Conservation (phyloP, 768 basidiomycete species). For the Butyriboletus loyo region DNA sequence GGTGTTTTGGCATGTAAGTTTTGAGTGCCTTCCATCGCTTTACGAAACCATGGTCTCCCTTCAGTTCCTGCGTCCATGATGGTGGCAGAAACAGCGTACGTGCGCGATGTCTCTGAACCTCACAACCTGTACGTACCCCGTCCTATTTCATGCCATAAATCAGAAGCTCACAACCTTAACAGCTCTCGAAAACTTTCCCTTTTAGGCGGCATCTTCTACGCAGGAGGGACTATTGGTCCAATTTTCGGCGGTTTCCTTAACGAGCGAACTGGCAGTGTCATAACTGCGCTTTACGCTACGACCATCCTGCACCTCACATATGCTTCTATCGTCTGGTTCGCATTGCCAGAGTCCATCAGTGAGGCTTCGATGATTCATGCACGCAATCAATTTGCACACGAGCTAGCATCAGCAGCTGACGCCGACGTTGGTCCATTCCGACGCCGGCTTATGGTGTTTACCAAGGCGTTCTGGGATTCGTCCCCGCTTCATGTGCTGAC, state of each 20-base stretch:
- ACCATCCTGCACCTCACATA: background rate
- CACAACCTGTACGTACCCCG: background rate
- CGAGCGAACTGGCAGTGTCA: background rate
- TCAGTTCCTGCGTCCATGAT: background rate
- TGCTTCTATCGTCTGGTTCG: background rate
- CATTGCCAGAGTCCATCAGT: background rate
- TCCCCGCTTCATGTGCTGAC: background rate
- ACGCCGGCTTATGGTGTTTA: background rate
- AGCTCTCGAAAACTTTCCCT: background rate
- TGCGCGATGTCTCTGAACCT: background rate
- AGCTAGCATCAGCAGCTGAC: background rate
- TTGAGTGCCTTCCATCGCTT: background rate
- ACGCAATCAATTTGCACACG: background rate
- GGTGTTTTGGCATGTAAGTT: background rate
- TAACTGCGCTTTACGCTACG: background rate
- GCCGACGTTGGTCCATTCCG: background rate
- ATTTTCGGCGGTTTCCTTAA: background rate
- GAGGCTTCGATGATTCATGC: background rate
- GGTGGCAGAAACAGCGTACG: background rate
- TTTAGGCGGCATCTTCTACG: background rate
- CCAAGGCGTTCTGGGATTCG: background rate
- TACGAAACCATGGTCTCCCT: background rate
- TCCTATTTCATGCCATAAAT: too few species aligned
- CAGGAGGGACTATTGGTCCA: background rate
- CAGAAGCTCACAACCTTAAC: background rate